Evolutionary conservation across 139 green algal species (phyloP).

Genomic region (Micractinium sp.): DNA sequence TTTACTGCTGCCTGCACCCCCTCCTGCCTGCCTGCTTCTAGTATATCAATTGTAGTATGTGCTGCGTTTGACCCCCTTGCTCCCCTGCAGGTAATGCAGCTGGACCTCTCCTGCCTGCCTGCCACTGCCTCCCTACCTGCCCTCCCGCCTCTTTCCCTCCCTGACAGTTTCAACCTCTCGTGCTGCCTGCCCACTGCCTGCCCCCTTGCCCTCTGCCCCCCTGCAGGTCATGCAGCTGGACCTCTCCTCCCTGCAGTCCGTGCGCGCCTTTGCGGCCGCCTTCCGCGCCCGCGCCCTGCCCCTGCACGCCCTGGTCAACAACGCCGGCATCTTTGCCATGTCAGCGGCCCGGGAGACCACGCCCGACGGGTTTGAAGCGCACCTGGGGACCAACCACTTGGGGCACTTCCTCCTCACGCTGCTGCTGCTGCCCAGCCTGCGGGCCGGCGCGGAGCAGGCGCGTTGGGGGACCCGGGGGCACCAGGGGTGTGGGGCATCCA

Average conservation of each 20-base stretch:
- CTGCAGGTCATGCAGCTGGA: conserved; percentile 78
- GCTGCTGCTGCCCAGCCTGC: conserved; percentile 72
- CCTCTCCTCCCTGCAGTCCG: conserved; percentile 76
- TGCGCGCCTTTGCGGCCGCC: conserved; percentile 67
- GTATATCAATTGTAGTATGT: too few relatives aligned
- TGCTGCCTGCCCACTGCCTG: background rate
- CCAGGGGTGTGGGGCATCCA: background rate
- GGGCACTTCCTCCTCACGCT: conserved; percentile 84
- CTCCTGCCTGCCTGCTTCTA: too few relatives aligned
- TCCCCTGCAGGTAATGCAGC: too few relatives aligned
- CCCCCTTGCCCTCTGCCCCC: background rate
- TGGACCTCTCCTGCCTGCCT: too few relatives aligned
- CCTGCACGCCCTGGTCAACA: conserved; percentile 92
- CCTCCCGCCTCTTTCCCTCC: too few relatives aligned
- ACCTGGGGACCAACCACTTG: conserved; percentile 88
- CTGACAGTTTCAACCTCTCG: background rate
- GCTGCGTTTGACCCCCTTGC: too few relatives aligned
- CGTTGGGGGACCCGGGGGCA: background rate
- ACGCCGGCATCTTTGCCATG: conserved; percentile 68
- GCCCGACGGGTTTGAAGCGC: conserved; percentile 76
- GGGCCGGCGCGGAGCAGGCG: conserved; percentile 32
- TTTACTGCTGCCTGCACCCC: background rate
- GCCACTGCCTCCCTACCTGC: background rate
- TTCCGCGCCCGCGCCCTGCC: conserved; percentile 62
- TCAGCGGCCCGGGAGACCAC: conserved; percentile 57